Percentiles rank a stretch among this genome's conserved stretches.
phyloP scores from a whole-genome alignment of 306 rosid genomes.

The Canavalia ensiformis region DNA sequence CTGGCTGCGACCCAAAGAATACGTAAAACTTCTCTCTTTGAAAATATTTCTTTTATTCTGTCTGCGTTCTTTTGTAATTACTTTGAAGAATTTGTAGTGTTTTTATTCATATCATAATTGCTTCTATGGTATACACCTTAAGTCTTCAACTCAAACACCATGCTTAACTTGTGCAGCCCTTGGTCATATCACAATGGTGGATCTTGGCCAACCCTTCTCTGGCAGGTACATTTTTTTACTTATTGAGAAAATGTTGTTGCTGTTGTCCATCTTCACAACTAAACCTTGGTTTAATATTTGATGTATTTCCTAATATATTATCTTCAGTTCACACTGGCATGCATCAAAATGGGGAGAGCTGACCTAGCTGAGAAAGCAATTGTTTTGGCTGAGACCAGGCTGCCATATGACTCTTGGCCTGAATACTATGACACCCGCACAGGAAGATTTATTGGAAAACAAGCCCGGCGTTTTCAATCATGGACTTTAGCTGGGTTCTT shows the following conservation, averaged over 20 bases:
- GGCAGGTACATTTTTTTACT: slow-evolving; percentile 76
- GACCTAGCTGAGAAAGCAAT: slow-evolving; percentile 85
- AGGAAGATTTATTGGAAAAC: slow-evolving; percentile 91
- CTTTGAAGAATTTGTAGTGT: slow-evolving; percentile 22
- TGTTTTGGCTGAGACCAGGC: slow-evolving; percentile 81
- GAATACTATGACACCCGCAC: slow-evolving; percentile 92
- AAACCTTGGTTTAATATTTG: slow-evolving; percentile 14
- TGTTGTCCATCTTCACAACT: neutral
- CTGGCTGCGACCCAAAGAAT: slow-evolving; percentile 96
- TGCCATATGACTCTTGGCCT: slow-evolving; percentile 82
- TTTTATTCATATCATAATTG: slow-evolving; percentile 26
- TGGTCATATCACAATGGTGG: slow-evolving; percentile 99
- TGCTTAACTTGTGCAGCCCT: slow-evolving; percentile 67
- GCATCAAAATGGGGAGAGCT: slow-evolving; percentile 87
- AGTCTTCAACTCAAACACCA: slow-evolving; percentile 33
- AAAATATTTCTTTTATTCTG: neutral
- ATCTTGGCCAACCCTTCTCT: slow-evolving; percentile 98
- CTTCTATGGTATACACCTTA: neutral
- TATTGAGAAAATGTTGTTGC: neutral
- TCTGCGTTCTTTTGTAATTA: neutral
- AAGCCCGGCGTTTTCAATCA: slow-evolving; percentile 81
- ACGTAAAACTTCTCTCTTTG: slow-evolving; percentile 64
- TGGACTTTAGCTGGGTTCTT: slow-evolving; percentile 97
- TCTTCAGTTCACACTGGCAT: slow-evolving; percentile 91
- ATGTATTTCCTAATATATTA: slow-evolving; percentile 6